Percentiles rank a stretch among this genome's conserved stretches.
phyloP scores from a whole-genome alignment of 768 basidiomycete species.

The Pulveroboletus sp. region DNA sequence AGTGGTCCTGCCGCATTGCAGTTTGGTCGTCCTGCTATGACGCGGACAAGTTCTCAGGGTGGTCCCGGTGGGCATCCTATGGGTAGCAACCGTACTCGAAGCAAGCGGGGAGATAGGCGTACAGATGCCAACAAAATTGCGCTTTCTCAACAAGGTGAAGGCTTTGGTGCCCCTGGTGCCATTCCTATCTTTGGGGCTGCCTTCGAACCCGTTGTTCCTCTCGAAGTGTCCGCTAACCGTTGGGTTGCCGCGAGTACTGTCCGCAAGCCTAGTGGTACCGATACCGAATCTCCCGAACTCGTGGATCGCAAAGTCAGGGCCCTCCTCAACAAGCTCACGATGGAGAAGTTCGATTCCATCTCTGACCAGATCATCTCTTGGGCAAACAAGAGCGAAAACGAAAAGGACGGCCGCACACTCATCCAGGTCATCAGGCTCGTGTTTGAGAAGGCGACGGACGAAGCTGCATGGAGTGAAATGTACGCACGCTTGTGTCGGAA shows the following conservation, averaged over 20 bases:
- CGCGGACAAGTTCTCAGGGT: constrained; percentile 65
- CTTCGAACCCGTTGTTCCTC: constrained; percentile 72
- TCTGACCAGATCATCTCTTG: constrained; percentile 92
- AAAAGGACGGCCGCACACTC: constrained; percentile 90
- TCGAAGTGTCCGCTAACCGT: constrained; percentile 76
- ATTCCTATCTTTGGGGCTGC: constrained; percentile 28
- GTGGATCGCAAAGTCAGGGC: constrained; percentile 93
- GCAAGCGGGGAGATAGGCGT: constrained; percentile 84
- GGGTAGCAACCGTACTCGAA: constrained; percentile 62
- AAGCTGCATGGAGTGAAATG: constrained; percentile 95
- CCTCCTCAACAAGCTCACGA: constrained; percentile 92
- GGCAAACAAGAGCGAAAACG: constrained; percentile 91
- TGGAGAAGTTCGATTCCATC: constrained; percentile 95
- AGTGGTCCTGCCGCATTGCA: constrained; percentile 45
- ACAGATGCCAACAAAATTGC: constrained; percentile 48
- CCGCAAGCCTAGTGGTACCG: constrained; percentile 40
- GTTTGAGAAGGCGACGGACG: constrained; percentile 97
- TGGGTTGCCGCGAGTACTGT: constrained; percentile 59
- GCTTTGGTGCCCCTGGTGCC: constrained; percentile 29
- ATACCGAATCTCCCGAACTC: constrained; percentile 73
- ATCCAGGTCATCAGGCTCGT: constrained; percentile 96
- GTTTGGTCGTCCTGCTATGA: constrained; percentile 62
- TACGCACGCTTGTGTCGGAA: constrained; percentile 93
- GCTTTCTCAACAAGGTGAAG: constrained; percentile 37
- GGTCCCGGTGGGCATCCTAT: constrained; percentile 51